Evolutionary conservation across 306 rosid genomes (phyloP).

Genomic region (Trifolium repens): DNA sequence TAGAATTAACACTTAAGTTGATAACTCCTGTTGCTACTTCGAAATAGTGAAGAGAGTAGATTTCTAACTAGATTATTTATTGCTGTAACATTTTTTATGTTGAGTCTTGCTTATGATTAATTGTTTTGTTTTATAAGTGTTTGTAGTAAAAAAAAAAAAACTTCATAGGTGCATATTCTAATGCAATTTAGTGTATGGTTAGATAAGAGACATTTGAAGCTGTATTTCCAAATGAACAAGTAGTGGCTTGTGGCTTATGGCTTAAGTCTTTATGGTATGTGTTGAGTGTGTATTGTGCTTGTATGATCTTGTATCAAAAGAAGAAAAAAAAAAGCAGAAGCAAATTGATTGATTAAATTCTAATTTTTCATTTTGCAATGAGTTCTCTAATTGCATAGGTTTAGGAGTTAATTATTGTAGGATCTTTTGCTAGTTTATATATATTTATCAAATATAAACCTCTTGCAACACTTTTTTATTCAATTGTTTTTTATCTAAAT

Average conservation of each 20-base stretch:
- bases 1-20: conserved; percentile 78
- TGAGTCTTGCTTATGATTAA: conserved; percentile 35
- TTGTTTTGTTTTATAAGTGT: conserved; percentile 17
- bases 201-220: conserved; percentile 30
- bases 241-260: conserved; percentile 40
- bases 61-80: conserved; percentile 48
- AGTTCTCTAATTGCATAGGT: too few species aligned
- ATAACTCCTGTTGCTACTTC: conserved; percentile 42
- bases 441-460: too few species aligned
- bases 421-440: too few species aligned
- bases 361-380: conserved; percentile 13
- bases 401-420: too few species aligned
- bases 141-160: background rate
- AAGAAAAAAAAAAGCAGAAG: background rate
- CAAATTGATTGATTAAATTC: conserved; percentile 19
- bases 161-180: conserved; percentile 26
- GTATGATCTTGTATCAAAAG: conserved; percentile 8
- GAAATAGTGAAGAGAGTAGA: conserved; percentile 42
- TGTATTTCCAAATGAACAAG: conserved; percentile 41
- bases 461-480: too few species aligned
- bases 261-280: conserved; percentile 34
- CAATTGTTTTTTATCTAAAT: too few species aligned
- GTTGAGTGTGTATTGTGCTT: conserved; percentile 27
- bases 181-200: conserved; percentile 37
- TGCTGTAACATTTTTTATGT: conserved; percentile 41